phyloP scores from a whole-genome alignment of 1,284 basidiomycete genomes.

The Sanguinoderma infundibulare region DNA sequence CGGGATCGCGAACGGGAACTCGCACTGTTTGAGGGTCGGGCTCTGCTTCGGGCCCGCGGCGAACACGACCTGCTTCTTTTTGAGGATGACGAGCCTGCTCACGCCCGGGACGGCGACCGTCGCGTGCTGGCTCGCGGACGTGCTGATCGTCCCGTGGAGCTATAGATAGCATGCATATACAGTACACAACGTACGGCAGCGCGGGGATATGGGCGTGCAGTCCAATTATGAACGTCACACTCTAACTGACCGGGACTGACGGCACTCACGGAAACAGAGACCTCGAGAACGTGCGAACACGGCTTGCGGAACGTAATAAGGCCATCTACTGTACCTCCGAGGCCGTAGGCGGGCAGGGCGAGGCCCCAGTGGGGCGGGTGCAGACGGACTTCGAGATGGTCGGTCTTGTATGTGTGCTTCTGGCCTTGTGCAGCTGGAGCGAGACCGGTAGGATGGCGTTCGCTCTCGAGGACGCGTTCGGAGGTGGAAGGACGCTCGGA shows the following conservation, averaged over 20 bases:
- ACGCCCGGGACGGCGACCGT: constrained; percentile 31
- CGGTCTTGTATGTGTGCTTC: constrained; percentile 43
- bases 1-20: constrained; percentile 43
- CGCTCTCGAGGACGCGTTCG: constrained; percentile 32
- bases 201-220: constrained; percentile 1
- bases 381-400: constrained; percentile 45
- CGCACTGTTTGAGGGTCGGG: constrained; percentile 34
- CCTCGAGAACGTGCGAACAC: constrained; percentile 40
- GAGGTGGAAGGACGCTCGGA: constrained; percentile 25
- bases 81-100: constrained; percentile 31
- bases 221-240: neutral
- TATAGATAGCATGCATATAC: constrained; percentile 21
- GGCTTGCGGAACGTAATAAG: constrained; percentile 39
- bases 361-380: constrained; percentile 46
- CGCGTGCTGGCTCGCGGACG: constrained; percentile 36
- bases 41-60: constrained; percentile 26
- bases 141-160: constrained; percentile 45
- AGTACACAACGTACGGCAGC: neutral
- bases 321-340: constrained; percentile 46
- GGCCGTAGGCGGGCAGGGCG: constrained; percentile 46
- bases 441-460: constrained; percentile 14
- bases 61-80: constrained; percentile 38
- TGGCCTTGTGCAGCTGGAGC: constrained; percentile 27
- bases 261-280: constrained; percentile 42
- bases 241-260: neutral